Conservation (phyloP, 2,329 filamentous ascomycete species). For the Talaromyces sp. region DNA sequence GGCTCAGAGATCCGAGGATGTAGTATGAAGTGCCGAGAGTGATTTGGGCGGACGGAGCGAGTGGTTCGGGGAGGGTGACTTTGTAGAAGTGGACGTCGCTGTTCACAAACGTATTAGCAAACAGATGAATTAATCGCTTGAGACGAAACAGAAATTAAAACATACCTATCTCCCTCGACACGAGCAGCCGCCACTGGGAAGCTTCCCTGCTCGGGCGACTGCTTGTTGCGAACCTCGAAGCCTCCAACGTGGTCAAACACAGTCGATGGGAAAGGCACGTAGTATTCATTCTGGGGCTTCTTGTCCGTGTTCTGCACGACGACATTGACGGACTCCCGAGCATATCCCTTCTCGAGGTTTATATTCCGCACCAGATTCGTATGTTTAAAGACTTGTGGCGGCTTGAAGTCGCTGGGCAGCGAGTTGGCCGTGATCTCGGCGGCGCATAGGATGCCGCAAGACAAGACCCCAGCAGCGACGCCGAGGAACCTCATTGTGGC, state of each 20-base stretch:
- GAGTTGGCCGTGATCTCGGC: slow-evolving; percentile 27
- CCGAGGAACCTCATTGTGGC: slow-evolving; percentile 38
- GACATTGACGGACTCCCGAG: slow-evolving; percentile 88
- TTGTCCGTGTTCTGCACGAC: slow-evolving; percentile 81
- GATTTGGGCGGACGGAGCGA: slow-evolving; percentile 71
- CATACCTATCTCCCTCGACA: slow-evolving; percentile 50
- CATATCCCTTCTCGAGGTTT: slow-evolving; percentile 89
- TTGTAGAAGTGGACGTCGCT: slow-evolving; percentile 78
- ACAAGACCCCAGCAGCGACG: slow-evolving; percentile 31
- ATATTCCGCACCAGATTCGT: slow-evolving; percentile 83
- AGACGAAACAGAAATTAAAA: slow-evolving; percentile 16
- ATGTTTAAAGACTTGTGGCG: slow-evolving; percentile 90
- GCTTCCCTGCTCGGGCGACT: slow-evolving; percentile 60
- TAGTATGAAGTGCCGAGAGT: slow-evolving; percentile 86
- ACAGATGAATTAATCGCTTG: not conserved
- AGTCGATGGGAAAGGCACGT: slow-evolving; percentile 73
- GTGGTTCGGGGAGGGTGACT: slow-evolving; percentile 69
- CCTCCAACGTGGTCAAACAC: slow-evolving; percentile 74
- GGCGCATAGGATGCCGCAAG: slow-evolving; percentile 27
- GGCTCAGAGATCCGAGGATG: slow-evolving; percentile 69
- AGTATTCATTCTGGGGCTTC: slow-evolving; percentile 82
- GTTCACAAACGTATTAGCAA: slow-evolving; percentile 19
- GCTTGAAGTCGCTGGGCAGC: slow-evolving; percentile 59
- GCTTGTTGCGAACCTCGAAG: slow-evolving; percentile 89
- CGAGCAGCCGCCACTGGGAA: slow-evolving; percentile 68